phyloP scores from a whole-genome alignment of 2,329 filamentous ascomycete genomes.

The Xenosphaeropsis pyriputrescens region DNA sequence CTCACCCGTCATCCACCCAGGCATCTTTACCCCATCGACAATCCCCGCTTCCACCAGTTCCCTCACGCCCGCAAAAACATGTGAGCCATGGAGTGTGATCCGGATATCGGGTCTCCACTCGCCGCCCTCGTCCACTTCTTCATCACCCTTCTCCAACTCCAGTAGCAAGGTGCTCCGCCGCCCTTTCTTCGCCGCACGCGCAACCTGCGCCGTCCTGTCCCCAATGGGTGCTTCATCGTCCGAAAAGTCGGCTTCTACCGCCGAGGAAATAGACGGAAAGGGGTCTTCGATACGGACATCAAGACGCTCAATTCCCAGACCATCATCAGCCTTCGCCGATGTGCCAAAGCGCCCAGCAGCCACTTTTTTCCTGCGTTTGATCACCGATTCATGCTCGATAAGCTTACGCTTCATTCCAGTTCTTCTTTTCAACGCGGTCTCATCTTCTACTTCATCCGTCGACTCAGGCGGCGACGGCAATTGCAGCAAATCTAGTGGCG shows the following conservation, averaged over 20 bases:
- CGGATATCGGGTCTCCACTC: slow-evolving; percentile 43
- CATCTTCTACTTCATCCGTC: slow-evolving; percentile 14
- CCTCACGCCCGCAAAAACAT: slow-evolving; percentile 70
- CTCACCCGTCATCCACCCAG: slow-evolving; percentile 84
- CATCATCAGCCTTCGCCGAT: slow-evolving; percentile 37
- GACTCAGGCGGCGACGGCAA: slow-evolving; percentile 25
- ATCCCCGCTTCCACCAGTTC: slow-evolving; percentile 64
- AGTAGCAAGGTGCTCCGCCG: slow-evolving; percentile 12
- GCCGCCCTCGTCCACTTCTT: slow-evolving; percentile 14
- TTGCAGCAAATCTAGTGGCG: slow-evolving; percentile 33
- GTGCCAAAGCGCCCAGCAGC: slow-evolving; percentile 60
- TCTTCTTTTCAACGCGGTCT: slow-evolving; percentile 4
- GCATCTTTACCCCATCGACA: slow-evolving; percentile 65
- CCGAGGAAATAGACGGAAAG: slow-evolving; percentile 24
- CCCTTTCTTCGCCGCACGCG: slow-evolving; percentile 9
- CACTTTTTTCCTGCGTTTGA: slow-evolving; percentile 44
- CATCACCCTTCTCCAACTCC: slow-evolving; percentile 14
- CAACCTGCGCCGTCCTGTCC: too few relatives aligned
- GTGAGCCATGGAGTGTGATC: slow-evolving; percentile 57
- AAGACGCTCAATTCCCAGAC: slow-evolving; percentile 44
- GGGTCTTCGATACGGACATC: slow-evolving; percentile 44
- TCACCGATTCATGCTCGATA: slow-evolving; percentile 18
- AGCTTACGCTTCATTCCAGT: slow-evolving; percentile 13
- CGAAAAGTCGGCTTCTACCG: slow-evolving; percentile 2
- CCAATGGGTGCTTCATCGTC: slow-evolving; percentile 10